phyloP scores from a whole-genome alignment of 192 early-diverging fungal species.

The Backusella circina region DNA sequence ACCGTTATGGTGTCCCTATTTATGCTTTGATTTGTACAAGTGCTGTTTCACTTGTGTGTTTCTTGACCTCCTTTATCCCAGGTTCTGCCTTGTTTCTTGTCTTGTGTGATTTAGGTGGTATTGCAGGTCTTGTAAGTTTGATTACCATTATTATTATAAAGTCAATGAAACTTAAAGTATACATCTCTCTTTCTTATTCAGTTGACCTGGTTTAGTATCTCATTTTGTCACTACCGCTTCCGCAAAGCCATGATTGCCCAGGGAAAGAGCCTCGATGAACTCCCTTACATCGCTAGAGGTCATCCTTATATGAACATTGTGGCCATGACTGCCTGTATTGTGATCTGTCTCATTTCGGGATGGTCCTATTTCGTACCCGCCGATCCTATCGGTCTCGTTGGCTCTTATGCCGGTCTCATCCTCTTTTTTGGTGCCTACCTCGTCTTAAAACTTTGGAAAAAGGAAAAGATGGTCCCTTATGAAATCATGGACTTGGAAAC shows the following conservation, averaged over 20 bases:
- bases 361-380: constrained; percentile 34
- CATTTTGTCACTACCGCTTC: constrained; percentile 77
- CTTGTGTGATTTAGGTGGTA: constrained; percentile 16
- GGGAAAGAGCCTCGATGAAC: constrained; percentile 52
- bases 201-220: constrained; percentile 78
- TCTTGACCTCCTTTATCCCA: constrained; percentile 32
- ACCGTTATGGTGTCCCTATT: constrained; percentile 65
- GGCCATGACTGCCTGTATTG: constrained; percentile 8
- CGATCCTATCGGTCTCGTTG: constrained; percentile 20
- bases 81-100: constrained; percentile 27
- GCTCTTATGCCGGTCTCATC: constrained; percentile 21
- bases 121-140: constrained; percentile 19
- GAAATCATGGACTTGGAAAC: constrained; percentile 23
- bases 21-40: constrained; percentile 26
- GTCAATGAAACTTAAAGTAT: neutral
- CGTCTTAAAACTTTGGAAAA: constrained; percentile 18
- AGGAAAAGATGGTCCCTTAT: constrained; percentile 20
- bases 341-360: constrained; percentile 27
- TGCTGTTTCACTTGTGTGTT: constrained; percentile 26
- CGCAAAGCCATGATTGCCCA: constrained; percentile 75
- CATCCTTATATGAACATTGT: constrained; percentile 24
- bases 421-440: constrained; percentile 17
- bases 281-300: constrained; percentile 67
- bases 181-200: neutral
- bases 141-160: neutral